These are phyloP conservation scores for Metschnikowia cubensis DNA, from an alignment of 805 yeast species.

Conservation along the genomic window DNA sequence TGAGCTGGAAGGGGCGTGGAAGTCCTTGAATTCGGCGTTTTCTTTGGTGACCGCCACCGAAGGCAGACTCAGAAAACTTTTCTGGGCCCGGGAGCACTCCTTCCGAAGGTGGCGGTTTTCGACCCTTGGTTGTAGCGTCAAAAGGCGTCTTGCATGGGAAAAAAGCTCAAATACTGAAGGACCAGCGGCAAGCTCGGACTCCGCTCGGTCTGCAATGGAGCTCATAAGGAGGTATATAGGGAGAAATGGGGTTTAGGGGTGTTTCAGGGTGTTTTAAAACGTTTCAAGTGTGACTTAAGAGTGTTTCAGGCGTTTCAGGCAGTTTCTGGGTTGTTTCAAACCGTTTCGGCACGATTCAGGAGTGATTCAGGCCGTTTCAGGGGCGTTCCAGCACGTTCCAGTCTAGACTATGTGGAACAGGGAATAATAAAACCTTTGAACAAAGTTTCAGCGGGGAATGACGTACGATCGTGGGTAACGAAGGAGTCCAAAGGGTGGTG, in stretches of 20 bases:
- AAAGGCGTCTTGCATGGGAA: slow-evolving; percentile 37
- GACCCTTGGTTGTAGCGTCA: slow-evolving; percentile 37
- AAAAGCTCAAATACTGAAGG: slow-evolving; percentile 42
- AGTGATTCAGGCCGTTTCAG: too few species aligned
- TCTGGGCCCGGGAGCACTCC: slow-evolving; percentile 28
- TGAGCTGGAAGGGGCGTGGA: not conserved
- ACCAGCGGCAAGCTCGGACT: slow-evolving; percentile 13
- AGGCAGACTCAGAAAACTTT: slow-evolving; percentile 5
- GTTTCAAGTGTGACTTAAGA: too few species aligned
- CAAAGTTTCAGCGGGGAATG: too few species aligned
- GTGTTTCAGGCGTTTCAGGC: too few species aligned
- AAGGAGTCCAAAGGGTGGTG: not conserved
- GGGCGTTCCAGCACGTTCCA: too few species aligned
- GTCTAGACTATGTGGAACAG: too few species aligned
- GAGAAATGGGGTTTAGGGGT: not conserved
- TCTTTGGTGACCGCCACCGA: not conserved
- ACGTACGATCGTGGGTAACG: not conserved
- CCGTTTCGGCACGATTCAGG: too few species aligned
- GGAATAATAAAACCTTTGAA: too few species aligned
- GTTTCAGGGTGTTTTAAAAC: too few species aligned
- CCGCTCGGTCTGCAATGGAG: slow-evolving; percentile 6
- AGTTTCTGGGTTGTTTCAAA: too few species aligned
- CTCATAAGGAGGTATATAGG: not conserved
- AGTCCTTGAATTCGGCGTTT: not conserved
- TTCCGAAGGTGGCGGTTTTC: slow-evolving; percentile 37